Evolutionary conservation across 2,329 filamentous ascomycete genomes (phyloP).

Genomic region (Aspergillus tamarii): DNA sequence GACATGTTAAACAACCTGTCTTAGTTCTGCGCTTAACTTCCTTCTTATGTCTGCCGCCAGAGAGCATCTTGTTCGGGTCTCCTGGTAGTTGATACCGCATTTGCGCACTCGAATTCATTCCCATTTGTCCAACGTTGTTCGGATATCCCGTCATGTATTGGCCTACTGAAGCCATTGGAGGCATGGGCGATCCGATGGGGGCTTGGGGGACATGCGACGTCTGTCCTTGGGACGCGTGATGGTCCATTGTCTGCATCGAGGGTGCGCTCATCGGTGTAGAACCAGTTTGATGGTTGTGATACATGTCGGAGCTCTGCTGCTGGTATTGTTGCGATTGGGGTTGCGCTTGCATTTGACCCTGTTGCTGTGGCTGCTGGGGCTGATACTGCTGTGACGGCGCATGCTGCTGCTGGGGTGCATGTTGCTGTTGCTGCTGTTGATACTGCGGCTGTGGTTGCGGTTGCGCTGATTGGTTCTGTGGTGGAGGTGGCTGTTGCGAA

Average conservation of each 20-base stretch:
- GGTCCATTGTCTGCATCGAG: constrained; percentile 24
- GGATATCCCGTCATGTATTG: constrained; percentile 57
- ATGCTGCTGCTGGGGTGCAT: constrained; percentile 1
- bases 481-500: constrained; percentile 29
- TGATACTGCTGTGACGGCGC: constrained; percentile 15
- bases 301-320: constrained; percentile 38
- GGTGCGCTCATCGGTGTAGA: constrained; percentile 25
- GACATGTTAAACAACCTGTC: constrained; percentile 69
- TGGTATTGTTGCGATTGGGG: constrained; percentile 33
- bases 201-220: constrained; percentile 41
- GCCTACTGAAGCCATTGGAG: constrained; percentile 56
- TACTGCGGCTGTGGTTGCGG: constrained; percentile 17
- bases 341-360: constrained; percentile 42
- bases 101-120: constrained; percentile 46
- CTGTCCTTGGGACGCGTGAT: constrained; percentile 30
- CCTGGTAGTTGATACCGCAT: constrained; percentile 58
- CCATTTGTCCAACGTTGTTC: constrained; percentile 35
- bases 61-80: constrained; percentile 58
- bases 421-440: constrained; percentile 21
- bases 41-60: constrained; percentile 66
- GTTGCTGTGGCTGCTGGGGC: constrained; percentile 28
- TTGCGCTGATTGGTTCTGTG: constrained; percentile 26
- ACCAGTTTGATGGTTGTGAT: constrained; percentile 30
- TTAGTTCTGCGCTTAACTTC: constrained; percentile 77
- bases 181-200: constrained; percentile 57